Evolutionary conservation across 2,329 filamentous ascomycete species (phyloP).

Genomic region (Paracoccidioides lutzii): DNA sequence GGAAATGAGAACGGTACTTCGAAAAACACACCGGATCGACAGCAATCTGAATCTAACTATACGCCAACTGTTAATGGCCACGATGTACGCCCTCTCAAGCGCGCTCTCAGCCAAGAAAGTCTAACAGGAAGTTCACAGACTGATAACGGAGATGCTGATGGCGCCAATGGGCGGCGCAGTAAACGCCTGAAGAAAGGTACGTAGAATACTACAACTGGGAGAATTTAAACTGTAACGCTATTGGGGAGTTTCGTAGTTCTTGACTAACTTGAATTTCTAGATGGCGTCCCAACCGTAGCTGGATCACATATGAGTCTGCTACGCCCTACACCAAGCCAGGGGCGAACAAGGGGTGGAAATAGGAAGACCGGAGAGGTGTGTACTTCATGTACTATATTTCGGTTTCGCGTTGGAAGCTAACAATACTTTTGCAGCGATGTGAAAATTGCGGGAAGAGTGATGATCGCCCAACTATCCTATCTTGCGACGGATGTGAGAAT

Average conservation of each 20-base stretch:
- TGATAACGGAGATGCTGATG: slow-evolving; percentile 44
- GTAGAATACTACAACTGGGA: slow-evolving; percentile 11
- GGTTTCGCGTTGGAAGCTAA: slow-evolving; percentile 17
- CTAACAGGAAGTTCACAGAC: slow-evolving; percentile 29
- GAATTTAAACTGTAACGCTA: not conserved
- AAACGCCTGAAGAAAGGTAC: slow-evolving; percentile 84
- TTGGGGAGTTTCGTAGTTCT: slow-evolving; percentile 4
- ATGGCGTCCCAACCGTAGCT: slow-evolving; percentile 54
- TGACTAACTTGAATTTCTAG: slow-evolving; percentile 19
- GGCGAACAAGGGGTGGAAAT: slow-evolving; percentile 43
- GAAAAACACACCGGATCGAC: slow-evolving; percentile 53
- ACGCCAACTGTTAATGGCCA: slow-evolving; percentile 42
- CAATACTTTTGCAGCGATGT: slow-evolving; percentile 47
- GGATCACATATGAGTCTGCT: slow-evolving; percentile 96
- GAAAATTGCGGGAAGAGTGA: slow-evolving; percentile 75
- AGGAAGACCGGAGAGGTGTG: slow-evolving; percentile 47
- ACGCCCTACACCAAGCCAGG: slow-evolving; percentile 57
- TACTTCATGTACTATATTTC: slow-evolving; percentile 4
- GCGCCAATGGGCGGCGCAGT: slow-evolving; percentile 61
- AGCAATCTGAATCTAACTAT: slow-evolving; percentile 41
- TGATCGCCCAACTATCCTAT: slow-evolving; percentile 54
- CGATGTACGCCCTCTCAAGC: slow-evolving; percentile 53
- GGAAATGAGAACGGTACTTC: slow-evolving; percentile 51
- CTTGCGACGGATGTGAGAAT: slow-evolving; percentile 86
- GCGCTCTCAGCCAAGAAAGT: slow-evolving; percentile 54